Base-by-base conservation (phyloP, 768 basidiomycete species). In the Boletus edulis region DNA sequence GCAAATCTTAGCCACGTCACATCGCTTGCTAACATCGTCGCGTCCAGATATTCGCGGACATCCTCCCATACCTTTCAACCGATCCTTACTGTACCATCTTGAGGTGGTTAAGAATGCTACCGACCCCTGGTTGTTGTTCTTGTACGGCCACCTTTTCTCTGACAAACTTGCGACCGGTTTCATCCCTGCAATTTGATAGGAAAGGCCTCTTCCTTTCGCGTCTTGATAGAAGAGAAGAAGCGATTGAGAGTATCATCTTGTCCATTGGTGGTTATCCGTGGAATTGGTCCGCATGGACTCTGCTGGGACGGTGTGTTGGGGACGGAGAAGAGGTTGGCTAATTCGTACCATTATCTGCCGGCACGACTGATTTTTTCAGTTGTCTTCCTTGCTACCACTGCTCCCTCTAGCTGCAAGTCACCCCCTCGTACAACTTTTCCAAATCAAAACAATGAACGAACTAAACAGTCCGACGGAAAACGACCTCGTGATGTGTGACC, bases 281-380 rank as follows among this genome's bases (percentile, higher is more conserved):
- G 86, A 98, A 98, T 67, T 98, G 95, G 94, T 89, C 90, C 27
- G 76, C 85, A n/a, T 98, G 94, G 94, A 74, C 81, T 9, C 78
- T 93, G 41, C 76, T 98, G n/a, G 81, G 81, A 3, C 84, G 83
- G 50, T 89, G 90, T 65, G 79, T 94, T 32, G 81, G 83, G 14
- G 91, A 94, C 58, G 84, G 84, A 15, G 91, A 94, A 73, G 92
- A 96, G 85, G 94, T 94, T 51, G 37, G 68, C 35, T 40, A 40
- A 44, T 43, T 52, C 32, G 22, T 29, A 41, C 7, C 18, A 15
- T 45, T 34, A 14, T 46, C 49, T 48, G 7, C 20, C 43, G 4
- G 10, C 44, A 10, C 8, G 27, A 15, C 56, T 70, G 39, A 70
- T 41, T 50, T 15, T 54, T 42, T 47, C 58, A 81, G 78, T 63